A percentile compares a stretch with the other conserved stretches of the same genome.
These are phyloP conservation scores for Aspergillus spinulosporus DNA, from an alignment of 2,329 filamentous ascomycete genomes.

Conservation along the genomic window DNA sequence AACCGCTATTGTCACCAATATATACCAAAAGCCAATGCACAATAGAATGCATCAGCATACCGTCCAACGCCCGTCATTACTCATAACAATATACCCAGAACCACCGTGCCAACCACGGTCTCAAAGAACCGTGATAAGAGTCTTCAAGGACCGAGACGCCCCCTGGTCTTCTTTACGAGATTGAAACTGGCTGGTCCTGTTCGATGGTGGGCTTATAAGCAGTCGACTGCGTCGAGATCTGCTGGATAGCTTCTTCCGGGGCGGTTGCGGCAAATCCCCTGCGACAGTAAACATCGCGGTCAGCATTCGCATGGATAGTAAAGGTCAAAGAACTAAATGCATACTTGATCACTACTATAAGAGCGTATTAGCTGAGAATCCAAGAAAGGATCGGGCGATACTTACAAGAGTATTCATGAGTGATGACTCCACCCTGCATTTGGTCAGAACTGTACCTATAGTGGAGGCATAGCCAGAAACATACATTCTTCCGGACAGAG, in stretches of 20 bases:
- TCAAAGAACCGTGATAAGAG: not conserved
- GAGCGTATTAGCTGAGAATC: conserved; percentile 11
- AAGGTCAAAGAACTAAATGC: conserved; percentile 13
- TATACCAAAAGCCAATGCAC: not conserved
- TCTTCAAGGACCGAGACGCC: not conserved
- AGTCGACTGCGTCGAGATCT: conserved; percentile 63
- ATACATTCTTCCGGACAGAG: conserved; percentile 64
- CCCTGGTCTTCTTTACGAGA: conserved; percentile 22
- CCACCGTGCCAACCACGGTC: not conserved
- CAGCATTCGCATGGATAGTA: not conserved
- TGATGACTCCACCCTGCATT: conserved; percentile 67
- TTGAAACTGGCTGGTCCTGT: conserved; percentile 69
- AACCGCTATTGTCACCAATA: not conserved
- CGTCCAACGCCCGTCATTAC: conserved; percentile 5
- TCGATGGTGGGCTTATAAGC: conserved; percentile 69
- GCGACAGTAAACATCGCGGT: conserved; percentile 10
- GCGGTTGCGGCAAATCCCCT: conserved; percentile 79
- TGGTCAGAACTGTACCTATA: not conserved
- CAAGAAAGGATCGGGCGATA: conserved; percentile 10
- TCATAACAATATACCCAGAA: conserved; percentile 5
- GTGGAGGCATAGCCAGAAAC: conserved; percentile 23
- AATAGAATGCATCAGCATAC: not conserved
- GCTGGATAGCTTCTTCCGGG: conserved; percentile 67
- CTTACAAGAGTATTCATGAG: conserved; percentile 72
- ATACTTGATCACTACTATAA: conserved; percentile 47